A percentile compares a stretch with the other conserved stretches of the same genome.
phyloP scores from a whole-genome alignment of 139 green algal genomes.

The Volvox africanus region DNA sequence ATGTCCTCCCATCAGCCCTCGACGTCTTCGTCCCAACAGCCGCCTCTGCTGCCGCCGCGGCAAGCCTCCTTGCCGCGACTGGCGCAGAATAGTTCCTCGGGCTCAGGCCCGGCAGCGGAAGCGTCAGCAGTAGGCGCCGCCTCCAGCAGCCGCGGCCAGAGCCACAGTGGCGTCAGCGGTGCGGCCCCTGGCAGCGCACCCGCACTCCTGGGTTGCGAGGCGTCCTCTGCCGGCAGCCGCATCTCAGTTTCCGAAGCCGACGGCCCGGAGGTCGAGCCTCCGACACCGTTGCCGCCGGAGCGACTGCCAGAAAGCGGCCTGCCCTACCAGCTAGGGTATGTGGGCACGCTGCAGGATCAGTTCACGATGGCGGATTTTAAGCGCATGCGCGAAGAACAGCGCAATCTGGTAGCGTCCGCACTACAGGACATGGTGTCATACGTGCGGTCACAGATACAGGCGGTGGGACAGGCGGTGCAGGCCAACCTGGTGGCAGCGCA shows the following conservation, averaged over 20 bases:
- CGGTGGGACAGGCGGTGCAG: conserved; percentile 48
- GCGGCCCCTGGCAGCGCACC: neutral
- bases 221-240: neutral
- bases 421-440: conserved; percentile 50
- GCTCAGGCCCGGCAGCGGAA: neutral
- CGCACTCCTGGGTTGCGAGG: neutral
- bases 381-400: conserved; percentile 48
- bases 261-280: conserved; percentile 3
- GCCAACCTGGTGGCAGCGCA: conserved; percentile 36
- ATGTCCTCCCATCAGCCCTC: neutral
- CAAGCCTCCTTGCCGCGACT: neutral
- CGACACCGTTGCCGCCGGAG: conserved; percentile 39
- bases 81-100: neutral
- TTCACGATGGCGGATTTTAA: conserved; percentile 48
- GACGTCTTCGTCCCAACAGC: too few species aligned
- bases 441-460: conserved; percentile 43
- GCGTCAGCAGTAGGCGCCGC: neutral
- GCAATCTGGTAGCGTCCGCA: neutral
- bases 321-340: conserved; percentile 51
- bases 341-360: conserved; percentile 34
- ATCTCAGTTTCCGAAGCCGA: neutral
- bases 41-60: neutral
- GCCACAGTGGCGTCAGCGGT: neutral
- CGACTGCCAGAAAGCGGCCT: conserved; percentile 47
- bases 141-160: neutral